Evolutionary conservation across 2,329 filamentous ascomycete genomes (phyloP).

Genomic region (Botrytis aclada): DNA sequence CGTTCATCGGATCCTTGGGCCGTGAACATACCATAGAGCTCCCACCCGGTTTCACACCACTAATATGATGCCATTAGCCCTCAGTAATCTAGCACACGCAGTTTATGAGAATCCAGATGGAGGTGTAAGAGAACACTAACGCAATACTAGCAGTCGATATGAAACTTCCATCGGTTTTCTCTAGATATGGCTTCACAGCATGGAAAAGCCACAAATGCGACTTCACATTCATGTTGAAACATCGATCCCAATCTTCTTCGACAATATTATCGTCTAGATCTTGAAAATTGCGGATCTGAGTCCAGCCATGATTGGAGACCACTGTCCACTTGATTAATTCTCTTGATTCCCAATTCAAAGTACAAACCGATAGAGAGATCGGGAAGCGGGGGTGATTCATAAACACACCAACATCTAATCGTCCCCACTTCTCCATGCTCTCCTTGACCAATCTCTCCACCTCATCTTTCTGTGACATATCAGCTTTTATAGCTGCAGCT

Average conservation of each 20-base stretch:
- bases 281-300: conserved; percentile 44
- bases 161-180: conserved; percentile 57
- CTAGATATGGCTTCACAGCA: conserved; percentile 52
- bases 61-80: background rate
- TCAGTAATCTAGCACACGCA: too few species aligned
- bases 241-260: conserved; percentile 58
- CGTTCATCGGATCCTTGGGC: background rate
- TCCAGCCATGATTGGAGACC: conserved; percentile 69
- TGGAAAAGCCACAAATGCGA: conserved; percentile 59
- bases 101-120: background rate
- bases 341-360: background rate
- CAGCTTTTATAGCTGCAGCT: conserved; percentile 59
- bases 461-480: conserved; percentile 59
- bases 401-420: conserved; percentile 58
- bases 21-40: conserved; percentile 50
- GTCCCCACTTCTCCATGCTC: conserved; percentile 58
- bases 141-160: conserved; percentile 63
- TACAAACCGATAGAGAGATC: too few species aligned
- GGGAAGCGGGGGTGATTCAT: too few species aligned
- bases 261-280: conserved; percentile 52
- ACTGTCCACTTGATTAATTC: conserved; percentile 39
- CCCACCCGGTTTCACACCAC: conserved; percentile 54
- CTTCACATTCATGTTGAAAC: conserved; percentile 62
- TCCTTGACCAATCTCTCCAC: conserved; percentile 58
- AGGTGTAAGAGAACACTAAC: conserved; percentile 38